Conservation (phyloP, 106 monocot species). For the Posidonia australis region DNA sequence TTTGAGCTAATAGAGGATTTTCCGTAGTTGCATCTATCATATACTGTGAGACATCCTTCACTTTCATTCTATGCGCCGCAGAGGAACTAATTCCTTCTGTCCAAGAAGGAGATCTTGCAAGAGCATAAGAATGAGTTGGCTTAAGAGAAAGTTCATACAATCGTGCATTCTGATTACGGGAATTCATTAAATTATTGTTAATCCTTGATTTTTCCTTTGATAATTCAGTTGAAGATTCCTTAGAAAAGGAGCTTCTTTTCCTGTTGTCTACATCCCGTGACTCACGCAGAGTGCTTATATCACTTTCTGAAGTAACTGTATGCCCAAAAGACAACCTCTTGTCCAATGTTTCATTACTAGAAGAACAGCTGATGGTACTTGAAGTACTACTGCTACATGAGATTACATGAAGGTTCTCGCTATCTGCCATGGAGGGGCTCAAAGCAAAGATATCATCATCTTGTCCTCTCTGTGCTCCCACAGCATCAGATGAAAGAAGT, state of each 20-base stretch:
- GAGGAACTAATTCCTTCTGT: constrained; percentile 33
- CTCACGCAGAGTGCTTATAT: neutral
- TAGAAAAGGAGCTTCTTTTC: neutral
- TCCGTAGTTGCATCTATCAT: constrained; percentile 73
- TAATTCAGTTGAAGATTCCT: constrained; percentile 10
- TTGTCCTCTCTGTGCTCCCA: constrained; percentile 12
- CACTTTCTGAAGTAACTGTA: constrained; percentile 18
- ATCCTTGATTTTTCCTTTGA: constrained; percentile 5
- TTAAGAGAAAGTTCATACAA: constrained; percentile 15
- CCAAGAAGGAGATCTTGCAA: constrained; percentile 40
- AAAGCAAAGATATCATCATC: constrained; percentile 19
- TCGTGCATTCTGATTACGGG: neutral
- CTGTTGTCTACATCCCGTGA: constrained; percentile 8
- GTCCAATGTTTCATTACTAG: constrained; percentile 22
- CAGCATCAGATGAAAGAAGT: constrained; percentile 51
- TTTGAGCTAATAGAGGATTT: constrained; percentile 64
- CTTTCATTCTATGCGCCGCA: constrained; percentile 36
- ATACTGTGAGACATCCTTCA: constrained; percentile 60
- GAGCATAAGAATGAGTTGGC: constrained; percentile 10
- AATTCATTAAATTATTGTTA: constrained; percentile 5
- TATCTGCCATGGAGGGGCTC: constrained; percentile 11
- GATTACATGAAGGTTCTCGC: constrained; percentile 2
- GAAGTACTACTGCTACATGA: constrained; percentile 16
- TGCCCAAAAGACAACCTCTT: constrained; percentile 8
- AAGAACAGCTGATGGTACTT: constrained; percentile 19